Conservation (phyloP, 768 basidiomycete genomes). For the Hemileccinum rubropunctum region DNA sequence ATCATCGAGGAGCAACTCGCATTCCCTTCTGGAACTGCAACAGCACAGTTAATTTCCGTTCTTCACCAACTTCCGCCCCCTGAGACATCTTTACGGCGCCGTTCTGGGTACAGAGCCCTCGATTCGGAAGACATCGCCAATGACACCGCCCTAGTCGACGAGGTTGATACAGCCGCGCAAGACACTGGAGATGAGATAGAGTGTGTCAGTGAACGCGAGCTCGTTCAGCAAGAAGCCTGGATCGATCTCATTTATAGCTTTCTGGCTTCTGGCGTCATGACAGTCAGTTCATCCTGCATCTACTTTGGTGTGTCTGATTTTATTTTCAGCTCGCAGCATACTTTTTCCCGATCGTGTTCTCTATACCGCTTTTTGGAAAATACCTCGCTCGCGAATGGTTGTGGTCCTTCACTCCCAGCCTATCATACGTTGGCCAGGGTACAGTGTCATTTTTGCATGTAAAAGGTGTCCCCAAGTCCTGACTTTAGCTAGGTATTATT, state of each 20-base stretch:
- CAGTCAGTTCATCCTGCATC: conserved; percentile 47
- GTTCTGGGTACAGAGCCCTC: conserved; percentile 52
- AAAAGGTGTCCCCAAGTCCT: not conserved
- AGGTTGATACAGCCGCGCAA: conserved; percentile 7
- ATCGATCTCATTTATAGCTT: conserved; percentile 76
- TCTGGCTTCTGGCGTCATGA: conserved; percentile 65
- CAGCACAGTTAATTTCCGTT: conserved; percentile 91
- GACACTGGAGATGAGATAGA: conserved; percentile 30
- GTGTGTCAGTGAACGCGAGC: conserved; percentile 38
- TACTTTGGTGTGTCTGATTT: conserved; percentile 1
- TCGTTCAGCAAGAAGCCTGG: conserved; percentile 73
- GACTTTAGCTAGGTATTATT: conserved; percentile 67
- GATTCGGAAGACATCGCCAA: conserved; percentile 34
- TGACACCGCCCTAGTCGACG: conserved; percentile 1
- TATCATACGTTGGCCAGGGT: conserved; percentile 93
- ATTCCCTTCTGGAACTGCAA: conserved; percentile 95
- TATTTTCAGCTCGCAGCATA: conserved; percentile 69
- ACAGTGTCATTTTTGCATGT: not conserved
- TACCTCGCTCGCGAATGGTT: conserved; percentile 86
- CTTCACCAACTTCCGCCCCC: conserved; percentile 76
- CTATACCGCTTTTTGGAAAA: conserved; percentile 81
- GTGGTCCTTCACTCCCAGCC: conserved; percentile 90
- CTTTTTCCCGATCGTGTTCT: conserved; percentile 86
- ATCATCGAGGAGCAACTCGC: conserved; percentile 92
- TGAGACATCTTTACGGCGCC: conserved; percentile 50